Evolutionary conservation across 805 yeast species (phyloP).

Genomic region (Naumovozyma castellii): DNA sequence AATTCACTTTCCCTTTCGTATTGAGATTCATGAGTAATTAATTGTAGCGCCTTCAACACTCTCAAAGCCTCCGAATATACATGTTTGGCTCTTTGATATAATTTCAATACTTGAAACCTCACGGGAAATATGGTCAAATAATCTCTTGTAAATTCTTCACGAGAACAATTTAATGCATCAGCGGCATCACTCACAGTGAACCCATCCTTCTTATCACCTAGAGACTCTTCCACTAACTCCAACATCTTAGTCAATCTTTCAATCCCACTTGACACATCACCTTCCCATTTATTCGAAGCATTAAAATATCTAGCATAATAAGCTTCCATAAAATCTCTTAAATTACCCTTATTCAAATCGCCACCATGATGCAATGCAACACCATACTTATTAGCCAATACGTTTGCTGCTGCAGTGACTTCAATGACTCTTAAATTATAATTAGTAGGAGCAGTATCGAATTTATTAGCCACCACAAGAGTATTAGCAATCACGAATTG

Average conservation of each 20-base stretch:
- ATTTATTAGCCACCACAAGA: constrained; percentile 53
- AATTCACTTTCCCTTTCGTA: constrained; percentile 25
- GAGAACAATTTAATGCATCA: constrained; percentile 33
- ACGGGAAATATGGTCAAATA: constrained; percentile 51
- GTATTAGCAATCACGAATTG: constrained; percentile 57
- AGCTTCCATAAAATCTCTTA: constrained; percentile 54
- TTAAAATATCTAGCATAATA: constrained; percentile 29
- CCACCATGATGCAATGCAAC: constrained; percentile 24
- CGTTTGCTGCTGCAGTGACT: constrained; percentile 53
- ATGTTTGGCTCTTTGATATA: constrained; percentile 52
- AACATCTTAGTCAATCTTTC: constrained; percentile 34
- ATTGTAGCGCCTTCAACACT: constrained; percentile 41
- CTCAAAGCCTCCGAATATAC: constrained; percentile 54
- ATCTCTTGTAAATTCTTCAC: constrained; percentile 34
- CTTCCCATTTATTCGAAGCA: constrained; percentile 35
- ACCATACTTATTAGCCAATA: constrained; percentile 41
- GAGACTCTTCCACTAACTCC: constrained; percentile 35
- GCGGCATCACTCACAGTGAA: constrained; percentile 43
- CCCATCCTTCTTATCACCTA: constrained; percentile 36
- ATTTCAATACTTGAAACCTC: constrained; percentile 43
- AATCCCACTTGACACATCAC: constrained; percentile 34
- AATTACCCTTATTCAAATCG: constrained; percentile 40
- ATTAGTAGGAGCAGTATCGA: constrained; percentile 58
- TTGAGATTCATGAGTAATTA: constrained; percentile 21
- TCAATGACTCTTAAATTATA: constrained; percentile 67